Conservation (phyloP, 2,329 filamentous ascomycete species). For the Clarireedia paspali region DNA sequence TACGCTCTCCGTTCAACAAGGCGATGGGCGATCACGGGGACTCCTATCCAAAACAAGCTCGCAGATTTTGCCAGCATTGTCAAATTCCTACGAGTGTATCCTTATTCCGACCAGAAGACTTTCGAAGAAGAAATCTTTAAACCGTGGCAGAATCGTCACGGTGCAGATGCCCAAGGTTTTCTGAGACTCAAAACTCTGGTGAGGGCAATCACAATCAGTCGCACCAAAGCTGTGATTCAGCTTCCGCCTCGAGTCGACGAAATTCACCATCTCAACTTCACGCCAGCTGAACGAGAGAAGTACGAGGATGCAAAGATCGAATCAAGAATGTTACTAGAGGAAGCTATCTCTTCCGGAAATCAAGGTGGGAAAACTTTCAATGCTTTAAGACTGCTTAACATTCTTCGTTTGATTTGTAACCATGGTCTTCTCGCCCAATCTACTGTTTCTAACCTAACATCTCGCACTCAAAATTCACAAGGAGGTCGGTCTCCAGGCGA, state of each 20-base stretch:
- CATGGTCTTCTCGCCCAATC: constrained; percentile 30
- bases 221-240: constrained; percentile 33
- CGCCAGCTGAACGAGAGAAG: constrained; percentile 27
- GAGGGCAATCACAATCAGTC: constrained; percentile 33
- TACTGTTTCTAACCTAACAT: background rate
- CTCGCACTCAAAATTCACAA: background rate
- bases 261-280: constrained; percentile 32
- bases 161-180: constrained; percentile 5
- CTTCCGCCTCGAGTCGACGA: constrained; percentile 33
- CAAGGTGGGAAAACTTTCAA: constrained; percentile 31
- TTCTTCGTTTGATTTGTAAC: constrained; percentile 39
- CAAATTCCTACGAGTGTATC: constrained; percentile 18
- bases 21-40: constrained; percentile 28
- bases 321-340: constrained; percentile 28
- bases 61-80: constrained; percentile 27
- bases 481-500: constrained; percentile 25
- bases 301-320: constrained; percentile 30
- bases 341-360: constrained; percentile 25
- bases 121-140: constrained; percentile 21
- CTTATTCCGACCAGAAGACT: constrained; percentile 11
- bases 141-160: constrained; percentile 22
- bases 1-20: constrained; percentile 34
- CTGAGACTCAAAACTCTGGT: constrained; percentile 34
- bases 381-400: constrained; percentile 38
- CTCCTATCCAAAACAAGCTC: constrained; percentile 28